Conservation (phyloP, 1,284 basidiomycete species). For the Puccinia hordei region DNA sequence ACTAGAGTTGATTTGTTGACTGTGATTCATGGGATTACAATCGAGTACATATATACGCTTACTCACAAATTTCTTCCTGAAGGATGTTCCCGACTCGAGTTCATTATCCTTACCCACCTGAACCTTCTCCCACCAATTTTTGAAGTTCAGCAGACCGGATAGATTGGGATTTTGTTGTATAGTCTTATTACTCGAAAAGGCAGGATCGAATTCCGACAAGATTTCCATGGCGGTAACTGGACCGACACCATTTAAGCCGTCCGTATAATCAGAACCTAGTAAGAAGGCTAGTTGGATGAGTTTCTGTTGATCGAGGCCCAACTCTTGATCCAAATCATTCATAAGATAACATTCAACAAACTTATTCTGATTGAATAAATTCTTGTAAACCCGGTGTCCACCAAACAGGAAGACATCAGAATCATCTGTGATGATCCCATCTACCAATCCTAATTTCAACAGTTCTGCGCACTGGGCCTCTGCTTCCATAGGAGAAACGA, state of each 20-base stretch:
- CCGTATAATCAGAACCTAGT: slow-evolving; percentile 93
- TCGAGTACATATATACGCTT: background rate
- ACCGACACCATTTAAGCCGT: slow-evolving; percentile 91
- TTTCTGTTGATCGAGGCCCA: slow-evolving; percentile 82
- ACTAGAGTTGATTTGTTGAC: background rate
- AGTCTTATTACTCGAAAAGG: slow-evolving; percentile 38
- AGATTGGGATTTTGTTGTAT: slow-evolving; percentile 65
- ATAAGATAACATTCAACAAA: slow-evolving; percentile 93
- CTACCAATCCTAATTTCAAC: slow-evolving; percentile 78
- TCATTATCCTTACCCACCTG: slow-evolving; percentile 81
- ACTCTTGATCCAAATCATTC: slow-evolving; percentile 80
- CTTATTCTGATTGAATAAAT: slow-evolving; percentile 99
- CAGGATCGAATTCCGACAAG: slow-evolving; percentile 71
- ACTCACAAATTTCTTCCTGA: slow-evolving; percentile 81
- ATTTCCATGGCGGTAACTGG: slow-evolving; percentile 96
- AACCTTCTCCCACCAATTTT: slow-evolving; percentile 93
- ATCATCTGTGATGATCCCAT: slow-evolving; percentile 98
- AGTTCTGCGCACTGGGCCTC: slow-evolving; percentile 98
- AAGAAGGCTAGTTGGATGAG: slow-evolving; percentile 88
- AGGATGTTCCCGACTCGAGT: slow-evolving; percentile 70
- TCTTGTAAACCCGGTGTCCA: slow-evolving; percentile 88
- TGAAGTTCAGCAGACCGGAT: slow-evolving; percentile 80
- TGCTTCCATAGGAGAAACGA: slow-evolving; percentile 98
- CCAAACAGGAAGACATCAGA: slow-evolving; percentile 94
- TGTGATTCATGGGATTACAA: background rate